Evolutionary conservation across 345 rosid genomes (phyloP).

Genomic region (Pugionium cornutum): DNA sequence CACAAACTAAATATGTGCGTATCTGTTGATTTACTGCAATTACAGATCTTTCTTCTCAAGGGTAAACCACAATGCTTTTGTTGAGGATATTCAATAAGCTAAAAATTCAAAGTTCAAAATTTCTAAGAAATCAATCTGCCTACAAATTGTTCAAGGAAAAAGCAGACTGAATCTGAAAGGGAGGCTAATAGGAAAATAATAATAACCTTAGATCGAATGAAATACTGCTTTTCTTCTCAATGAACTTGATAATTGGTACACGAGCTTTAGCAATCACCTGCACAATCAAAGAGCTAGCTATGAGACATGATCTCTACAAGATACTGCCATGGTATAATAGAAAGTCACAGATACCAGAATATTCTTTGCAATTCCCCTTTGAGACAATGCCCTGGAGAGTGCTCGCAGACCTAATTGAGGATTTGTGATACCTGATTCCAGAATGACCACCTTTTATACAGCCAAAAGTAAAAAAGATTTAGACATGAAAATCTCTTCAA

Average conservation of each 20-base stretch:
- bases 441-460: conserved; percentile 70
- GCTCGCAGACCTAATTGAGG: conserved; percentile 81
- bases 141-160: not conserved
- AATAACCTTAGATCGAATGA: conserved; percentile 81
- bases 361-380: conserved; percentile 76
- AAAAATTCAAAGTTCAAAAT: not conserved
- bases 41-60: not conserved
- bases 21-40: not conserved
- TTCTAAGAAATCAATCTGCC: not conserved
- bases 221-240: conserved; percentile 79
- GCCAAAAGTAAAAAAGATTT: conserved; percentile 10
- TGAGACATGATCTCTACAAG: conserved; percentile 8
- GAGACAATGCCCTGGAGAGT: conserved; percentile 79
- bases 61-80: not conserved
- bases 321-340: conserved; percentile 16
- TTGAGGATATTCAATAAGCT: not conserved
- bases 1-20: not conserved
- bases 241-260: conserved; percentile 89
- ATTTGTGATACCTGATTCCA: conserved; percentile 66
- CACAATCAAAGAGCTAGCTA: conserved; percentile 15
- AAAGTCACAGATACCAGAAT: conserved; percentile 55
- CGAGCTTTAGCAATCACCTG: conserved; percentile 95
- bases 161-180: not conserved
- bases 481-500: conserved; percentile 10
- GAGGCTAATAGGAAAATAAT: conserved; percentile 4